A percentile compares a stretch with the other conserved stretches of the same genome.
phyloP scores from a whole-genome alignment of 208 protist species.

The Acanthamoeba rhysodes region DNA sequence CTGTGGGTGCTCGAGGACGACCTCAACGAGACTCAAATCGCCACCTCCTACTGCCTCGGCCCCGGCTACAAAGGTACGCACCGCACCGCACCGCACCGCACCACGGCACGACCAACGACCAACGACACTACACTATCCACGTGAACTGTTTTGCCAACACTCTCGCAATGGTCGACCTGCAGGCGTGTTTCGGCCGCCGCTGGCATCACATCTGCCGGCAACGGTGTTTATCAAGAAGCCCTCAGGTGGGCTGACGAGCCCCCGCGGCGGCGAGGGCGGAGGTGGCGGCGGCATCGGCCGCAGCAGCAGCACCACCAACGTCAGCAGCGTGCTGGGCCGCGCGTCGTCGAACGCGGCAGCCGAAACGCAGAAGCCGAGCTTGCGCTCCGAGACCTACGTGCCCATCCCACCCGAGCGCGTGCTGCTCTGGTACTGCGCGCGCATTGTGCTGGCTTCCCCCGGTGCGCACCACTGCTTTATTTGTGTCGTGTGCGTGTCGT shows the following conservation, averaged over 20 bases:
- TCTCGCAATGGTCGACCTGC: no score
- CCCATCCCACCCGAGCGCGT: constrained; percentile 21
- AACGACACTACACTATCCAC: no score
- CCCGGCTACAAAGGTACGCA: neutral
- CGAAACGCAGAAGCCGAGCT: neutral
- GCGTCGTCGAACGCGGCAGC: no score
- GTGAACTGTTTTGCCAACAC: no score
- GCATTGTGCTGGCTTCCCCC: neutral
- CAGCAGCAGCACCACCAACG: no score
- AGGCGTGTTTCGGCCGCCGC: neutral
- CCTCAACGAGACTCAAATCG: neutral
- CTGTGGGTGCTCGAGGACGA: constrained; percentile 27
- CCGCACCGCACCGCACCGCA: no score
- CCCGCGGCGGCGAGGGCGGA: neutral
- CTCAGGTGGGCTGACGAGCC: neutral
- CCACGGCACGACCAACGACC: no score
- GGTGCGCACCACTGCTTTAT: neutral
- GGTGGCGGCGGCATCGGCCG: neutral
- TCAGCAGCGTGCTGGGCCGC: neutral
- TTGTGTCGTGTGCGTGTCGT: no score
- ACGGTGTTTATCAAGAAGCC: constrained; percentile 21
- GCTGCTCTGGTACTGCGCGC: constrained; percentile 3
- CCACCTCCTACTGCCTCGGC: constrained; percentile 21
- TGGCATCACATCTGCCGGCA: neutral
- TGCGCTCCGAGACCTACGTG: neutral